These are phyloP conservation scores for Bjerkandera adusta DNA, from an alignment of 1,284 basidiomycete species.

Conservation along the genomic window DNA sequence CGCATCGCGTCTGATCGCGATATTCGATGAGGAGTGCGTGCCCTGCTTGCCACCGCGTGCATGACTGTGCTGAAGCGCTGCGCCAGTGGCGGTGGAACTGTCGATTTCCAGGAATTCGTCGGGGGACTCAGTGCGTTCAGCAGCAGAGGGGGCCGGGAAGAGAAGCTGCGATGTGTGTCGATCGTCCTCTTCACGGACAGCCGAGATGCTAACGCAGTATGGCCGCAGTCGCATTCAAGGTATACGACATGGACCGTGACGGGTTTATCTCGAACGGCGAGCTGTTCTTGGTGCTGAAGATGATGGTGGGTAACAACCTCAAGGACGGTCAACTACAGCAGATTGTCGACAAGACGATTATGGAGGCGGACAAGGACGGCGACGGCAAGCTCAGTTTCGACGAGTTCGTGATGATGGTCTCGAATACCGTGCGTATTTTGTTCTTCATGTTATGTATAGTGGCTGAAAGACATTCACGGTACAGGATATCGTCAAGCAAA, in stretches of 20 bases:
- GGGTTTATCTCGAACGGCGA: conserved; percentile 99
- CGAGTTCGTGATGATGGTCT: conserved; percentile 96
- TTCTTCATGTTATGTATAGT: neutral
- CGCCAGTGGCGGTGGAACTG: conserved; percentile 93
- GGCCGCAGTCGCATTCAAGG: conserved; percentile 90
- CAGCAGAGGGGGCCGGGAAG: conserved; percentile 92
- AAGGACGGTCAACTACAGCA: conserved; percentile 99
- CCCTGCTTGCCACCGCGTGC: neutral
- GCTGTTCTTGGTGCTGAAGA: conserved; percentile 97
- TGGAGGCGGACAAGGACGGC: conserved; percentile 98
- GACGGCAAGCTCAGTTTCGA: conserved; percentile 98
- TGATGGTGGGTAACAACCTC: conserved; percentile 99
- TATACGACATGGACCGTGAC: conserved; percentile 98
- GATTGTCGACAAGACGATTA: conserved; percentile 99
- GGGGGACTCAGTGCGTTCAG: conserved; percentile 97
- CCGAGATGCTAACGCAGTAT: no score
- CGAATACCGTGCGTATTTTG: conserved; percentile 74
- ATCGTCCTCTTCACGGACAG: no score
- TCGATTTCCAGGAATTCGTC: conserved; percentile 99
- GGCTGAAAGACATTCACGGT: neutral
- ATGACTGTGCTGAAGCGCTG: neutral
- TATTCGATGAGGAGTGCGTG: conserved; percentile 97
- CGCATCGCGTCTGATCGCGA: conserved; percentile 97
- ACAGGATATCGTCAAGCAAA: conserved; percentile 94
- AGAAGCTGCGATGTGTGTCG: conserved; percentile 90